These are phyloP conservation scores for Agrostemma githago DNA, from an alignment of 148 eudicot species.

Conservation along the genomic window DNA sequence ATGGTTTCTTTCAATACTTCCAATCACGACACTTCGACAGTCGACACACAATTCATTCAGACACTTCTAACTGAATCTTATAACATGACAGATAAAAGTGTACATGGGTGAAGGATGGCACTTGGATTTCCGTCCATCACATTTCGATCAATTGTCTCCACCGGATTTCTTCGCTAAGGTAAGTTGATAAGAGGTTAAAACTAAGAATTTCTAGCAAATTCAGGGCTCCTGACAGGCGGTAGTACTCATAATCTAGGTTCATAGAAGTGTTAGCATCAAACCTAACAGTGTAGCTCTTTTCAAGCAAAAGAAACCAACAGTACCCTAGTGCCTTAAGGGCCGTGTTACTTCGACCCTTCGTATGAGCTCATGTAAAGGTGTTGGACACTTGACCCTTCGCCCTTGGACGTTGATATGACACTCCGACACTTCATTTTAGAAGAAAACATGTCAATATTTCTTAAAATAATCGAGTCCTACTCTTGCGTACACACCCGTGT, in stretches of 20 bases:
- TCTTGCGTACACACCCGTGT: too few relatives aligned
- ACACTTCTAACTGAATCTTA: not conserved
- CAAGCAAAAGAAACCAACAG: too few relatives aligned
- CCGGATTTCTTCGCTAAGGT: constrained; percentile 72
- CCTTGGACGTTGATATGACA: too few relatives aligned
- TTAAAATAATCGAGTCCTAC: too few relatives aligned
- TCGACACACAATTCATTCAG: not conserved
- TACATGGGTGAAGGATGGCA: constrained; percentile 72
- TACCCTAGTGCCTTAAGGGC: too few relatives aligned
- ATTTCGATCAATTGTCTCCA: constrained; percentile 62
- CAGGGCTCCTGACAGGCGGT: not conserved
- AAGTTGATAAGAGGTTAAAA: constrained; percentile 4
- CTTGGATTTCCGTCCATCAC: constrained; percentile 39
- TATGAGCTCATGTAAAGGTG: too few relatives aligned
- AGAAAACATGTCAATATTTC: too few relatives aligned
- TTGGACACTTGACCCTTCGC: too few relatives aligned
- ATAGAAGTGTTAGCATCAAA: too few relatives aligned
- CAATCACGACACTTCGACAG: not conserved
- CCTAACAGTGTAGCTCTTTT: too few relatives aligned
- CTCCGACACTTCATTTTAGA: too few relatives aligned
- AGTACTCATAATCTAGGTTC: not conserved
- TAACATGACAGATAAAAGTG: constrained; percentile 40
- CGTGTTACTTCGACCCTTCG: too few relatives aligned
- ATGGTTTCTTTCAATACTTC: not conserved
- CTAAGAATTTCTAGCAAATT: not conserved